Conservation (phyloP, 495 filamentous ascomycete genomes). For the Neurospora sp. region DNA sequence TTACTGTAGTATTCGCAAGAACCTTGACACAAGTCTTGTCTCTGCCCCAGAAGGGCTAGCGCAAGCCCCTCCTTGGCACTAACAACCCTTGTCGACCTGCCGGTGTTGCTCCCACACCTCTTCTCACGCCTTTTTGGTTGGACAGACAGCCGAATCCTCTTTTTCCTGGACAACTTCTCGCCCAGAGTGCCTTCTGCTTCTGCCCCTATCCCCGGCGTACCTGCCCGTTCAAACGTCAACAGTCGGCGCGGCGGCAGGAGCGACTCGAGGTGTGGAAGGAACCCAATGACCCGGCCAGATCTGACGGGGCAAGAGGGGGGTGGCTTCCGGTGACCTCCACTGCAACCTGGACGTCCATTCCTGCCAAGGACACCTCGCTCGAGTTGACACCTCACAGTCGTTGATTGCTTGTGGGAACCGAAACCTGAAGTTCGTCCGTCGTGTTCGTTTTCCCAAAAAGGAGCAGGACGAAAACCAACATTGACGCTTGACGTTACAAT, state of each 20-base stretch:
- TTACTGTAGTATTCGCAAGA: not conserved
- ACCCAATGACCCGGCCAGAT: not conserved
- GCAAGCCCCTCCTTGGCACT: conserved; percentile 6
- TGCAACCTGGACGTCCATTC: not conserved
- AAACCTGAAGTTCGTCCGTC: not conserved
- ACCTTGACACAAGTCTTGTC: conserved; percentile 3
- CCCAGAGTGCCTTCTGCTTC: not conserved
- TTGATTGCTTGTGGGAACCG: not conserved
- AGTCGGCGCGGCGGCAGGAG: not conserved
- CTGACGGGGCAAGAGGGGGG: not conserved
- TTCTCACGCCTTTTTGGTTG: not conserved
- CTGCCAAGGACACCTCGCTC: not conserved
- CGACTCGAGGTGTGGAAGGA: not conserved
- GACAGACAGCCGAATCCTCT: not conserved
- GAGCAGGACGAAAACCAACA: not conserved
- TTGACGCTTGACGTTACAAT: not conserved
- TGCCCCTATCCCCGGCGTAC: not conserved
- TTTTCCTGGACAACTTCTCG: not conserved
- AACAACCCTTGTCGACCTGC: conserved; percentile 13
- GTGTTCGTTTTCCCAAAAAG: not conserved
- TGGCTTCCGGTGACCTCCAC: not conserved
- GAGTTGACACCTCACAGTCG: not conserved
- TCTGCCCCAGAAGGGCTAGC: conserved; percentile 5
- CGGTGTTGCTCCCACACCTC: conserved; percentile 16
- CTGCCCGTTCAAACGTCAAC: not conserved